These are phyloP conservation scores for Boletus huronensis DNA, from an alignment of 768 basidiomycete species.

Conservation along the genomic window DNA sequence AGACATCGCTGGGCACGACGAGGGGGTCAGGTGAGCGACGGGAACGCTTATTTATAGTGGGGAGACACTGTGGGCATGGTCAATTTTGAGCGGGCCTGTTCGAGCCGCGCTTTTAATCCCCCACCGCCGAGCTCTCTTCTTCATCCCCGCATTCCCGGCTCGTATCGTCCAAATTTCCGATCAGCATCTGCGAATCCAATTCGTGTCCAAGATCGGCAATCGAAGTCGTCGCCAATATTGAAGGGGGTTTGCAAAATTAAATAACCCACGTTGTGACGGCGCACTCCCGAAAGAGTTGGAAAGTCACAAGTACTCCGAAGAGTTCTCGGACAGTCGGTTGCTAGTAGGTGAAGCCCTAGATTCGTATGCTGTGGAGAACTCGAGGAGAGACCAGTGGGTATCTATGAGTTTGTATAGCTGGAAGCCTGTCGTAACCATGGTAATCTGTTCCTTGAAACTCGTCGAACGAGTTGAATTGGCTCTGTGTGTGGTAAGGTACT, in stretches of 20 bases:
- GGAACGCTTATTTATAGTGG: constrained; percentile 12
- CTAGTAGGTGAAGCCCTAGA: too few relatives aligned
- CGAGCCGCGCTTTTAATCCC: neutral
- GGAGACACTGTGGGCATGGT: constrained; percentile 3
- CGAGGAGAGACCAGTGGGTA: too few relatives aligned
- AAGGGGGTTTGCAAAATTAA: neutral
- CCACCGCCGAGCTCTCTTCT: neutral
- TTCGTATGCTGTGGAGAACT: too few relatives aligned
- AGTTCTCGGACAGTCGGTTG: too few relatives aligned
- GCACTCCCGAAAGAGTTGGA: too few relatives aligned
- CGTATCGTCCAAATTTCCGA: neutral
- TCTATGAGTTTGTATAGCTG: too few relatives aligned
- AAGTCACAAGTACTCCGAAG: too few relatives aligned
- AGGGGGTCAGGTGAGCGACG: neutral
- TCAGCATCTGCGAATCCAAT: constrained; percentile 13
- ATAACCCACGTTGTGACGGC: neutral
- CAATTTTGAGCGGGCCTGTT: constrained; percentile 7
- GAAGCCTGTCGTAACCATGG: too few relatives aligned
- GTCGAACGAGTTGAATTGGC: too few relatives aligned
- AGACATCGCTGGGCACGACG: constrained; percentile 8
- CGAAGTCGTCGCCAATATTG: constrained; percentile 4
- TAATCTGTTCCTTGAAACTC: too few relatives aligned
- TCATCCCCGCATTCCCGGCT: neutral
- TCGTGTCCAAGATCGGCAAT: constrained; percentile 5
- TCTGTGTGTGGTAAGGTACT: too few relatives aligned